Base-by-base conservation (phyloP, 1,284 basidiomycete genomes). In the Cerrena zonata region DNA sequence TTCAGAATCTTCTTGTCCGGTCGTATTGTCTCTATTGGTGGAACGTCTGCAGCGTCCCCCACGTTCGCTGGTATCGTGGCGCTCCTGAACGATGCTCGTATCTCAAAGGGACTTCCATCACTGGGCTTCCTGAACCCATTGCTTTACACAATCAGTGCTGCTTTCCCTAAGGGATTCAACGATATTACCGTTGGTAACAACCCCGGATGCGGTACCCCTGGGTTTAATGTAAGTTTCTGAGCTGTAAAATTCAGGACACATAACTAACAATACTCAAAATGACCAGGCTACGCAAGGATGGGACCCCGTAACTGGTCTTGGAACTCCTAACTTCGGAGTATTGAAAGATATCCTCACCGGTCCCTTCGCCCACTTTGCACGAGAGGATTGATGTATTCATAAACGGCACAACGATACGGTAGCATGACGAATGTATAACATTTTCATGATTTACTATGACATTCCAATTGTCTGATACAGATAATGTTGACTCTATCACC, bases 41-140 rank as follows among this genome's bases (percentile, higher is more conserved):
- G 82, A 13, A 84, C 83, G 1, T 81, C 79, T 1, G 78, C 78
- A 2, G 72, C 82, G 0, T 64, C 80, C n/a, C 84, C 83, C 0
- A 67, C 78, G 0, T 79, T 81, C 52, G 71, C 77, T 18, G 77
- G 67, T 2, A 66, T 86, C 45, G 61, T 85, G 2, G 69, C 79
- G 0, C 69, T 85, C 55, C 65, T 86, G 47, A 86, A 86, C 56
- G 82, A 86, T 56, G 77, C 72, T 1, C 70, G 76, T n/a, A 55
- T 79, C 15, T 60, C 58, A 3, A 65, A 64, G 2, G 70, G 73
- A 0, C 70, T 70, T 49, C 54, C 69, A 2, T 39, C 76, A 15
- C 65, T 82, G 4, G 81, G 80, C 1, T 84, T 82, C 65, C 65
- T 84, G 43, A 84, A 84, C 58, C 80, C 79, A 1, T 69, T 77